phyloP scores from a whole-genome alignment of 805 yeast species.

The Priceomyces melissophilus region DNA sequence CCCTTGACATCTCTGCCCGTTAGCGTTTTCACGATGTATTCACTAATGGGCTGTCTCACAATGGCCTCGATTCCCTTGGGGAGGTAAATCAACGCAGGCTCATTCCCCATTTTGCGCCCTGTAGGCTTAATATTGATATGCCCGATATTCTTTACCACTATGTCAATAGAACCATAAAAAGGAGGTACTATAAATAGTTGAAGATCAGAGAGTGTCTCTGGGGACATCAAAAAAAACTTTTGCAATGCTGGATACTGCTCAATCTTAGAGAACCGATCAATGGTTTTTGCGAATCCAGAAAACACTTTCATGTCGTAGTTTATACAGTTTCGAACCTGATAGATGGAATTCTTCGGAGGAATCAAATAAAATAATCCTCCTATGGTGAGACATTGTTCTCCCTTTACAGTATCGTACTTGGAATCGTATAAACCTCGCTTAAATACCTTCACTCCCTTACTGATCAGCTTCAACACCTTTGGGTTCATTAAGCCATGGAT shows the following conservation, averaged over 20 bases:
- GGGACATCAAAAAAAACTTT: constrained; percentile 14
- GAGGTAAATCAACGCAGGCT: constrained; percentile 41
- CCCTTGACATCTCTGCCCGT: constrained; percentile 27
- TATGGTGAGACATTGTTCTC: constrained; percentile 45
- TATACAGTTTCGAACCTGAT: constrained; percentile 46
- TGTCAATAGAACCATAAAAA: constrained; percentile 63
- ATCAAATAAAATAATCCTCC: constrained; percentile 62
- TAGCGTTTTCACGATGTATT: constrained; percentile 35
- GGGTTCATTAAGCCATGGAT: constrained; percentile 24
- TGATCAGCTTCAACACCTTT: constrained; percentile 20
- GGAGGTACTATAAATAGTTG: constrained; percentile 61
- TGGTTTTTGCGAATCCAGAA: constrained; percentile 26
- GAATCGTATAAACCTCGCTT: constrained; percentile 29
- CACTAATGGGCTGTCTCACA: constrained; percentile 50
- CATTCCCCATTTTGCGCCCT: constrained; percentile 32
- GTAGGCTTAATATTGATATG: constrained; percentile 59
- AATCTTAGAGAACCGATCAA: constrained; percentile 12
- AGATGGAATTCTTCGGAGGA: constrained; percentile 50
- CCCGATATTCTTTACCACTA: constrained; percentile 65
- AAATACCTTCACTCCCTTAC: constrained; percentile 25
- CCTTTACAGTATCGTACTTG: constrained; percentile 35
- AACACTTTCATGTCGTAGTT: constrained; percentile 39
- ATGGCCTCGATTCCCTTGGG: constrained; percentile 55
- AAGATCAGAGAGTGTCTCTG: constrained; percentile 20
- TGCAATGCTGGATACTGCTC: constrained; percentile 14